Percentiles rank a stretch among this genome's conserved stretches.
phyloP scores from a whole-genome alignment of 805 yeast species.

The Kurtzmaniella cleridarum region DNA sequence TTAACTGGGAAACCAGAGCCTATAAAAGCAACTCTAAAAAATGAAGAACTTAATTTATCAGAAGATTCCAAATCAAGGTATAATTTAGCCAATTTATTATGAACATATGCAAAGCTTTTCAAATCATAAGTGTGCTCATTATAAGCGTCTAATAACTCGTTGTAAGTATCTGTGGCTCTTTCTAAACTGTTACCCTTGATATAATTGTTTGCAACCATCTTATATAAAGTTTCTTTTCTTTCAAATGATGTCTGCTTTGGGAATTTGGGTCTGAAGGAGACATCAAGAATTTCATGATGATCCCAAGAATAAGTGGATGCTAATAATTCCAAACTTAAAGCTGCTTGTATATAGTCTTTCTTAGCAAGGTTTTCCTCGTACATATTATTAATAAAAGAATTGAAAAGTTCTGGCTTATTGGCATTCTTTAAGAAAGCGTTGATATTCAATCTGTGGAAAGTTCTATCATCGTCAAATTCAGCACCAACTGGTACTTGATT shows the following conservation, averaged over 20 bases:
- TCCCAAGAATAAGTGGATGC: constrained; percentile 78
- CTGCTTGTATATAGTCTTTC: constrained; percentile 74
- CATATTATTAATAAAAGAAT: constrained; percentile 72
- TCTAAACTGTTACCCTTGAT: constrained; percentile 69
- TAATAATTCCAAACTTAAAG: constrained; percentile 68
- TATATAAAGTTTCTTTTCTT: constrained; percentile 68
- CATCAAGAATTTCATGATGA: constrained; percentile 48
- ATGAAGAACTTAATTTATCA: constrained; percentile 72
- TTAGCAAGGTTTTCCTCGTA: constrained; percentile 57
- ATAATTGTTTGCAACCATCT: constrained; percentile 65
- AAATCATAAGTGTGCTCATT: constrained; percentile 70
- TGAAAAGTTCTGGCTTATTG: constrained; percentile 72
- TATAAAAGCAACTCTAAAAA: constrained; percentile 71
- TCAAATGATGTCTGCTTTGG: constrained; percentile 80
- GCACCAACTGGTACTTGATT: constrained; percentile 72
- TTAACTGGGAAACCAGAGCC: constrained; percentile 83
- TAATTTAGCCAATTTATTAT: constrained; percentile 60
- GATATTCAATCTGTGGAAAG: constrained; percentile 71
- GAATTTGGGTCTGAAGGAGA: constrained; percentile 59
- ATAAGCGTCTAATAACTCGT: constrained; percentile 72
- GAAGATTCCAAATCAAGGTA: constrained; percentile 61
- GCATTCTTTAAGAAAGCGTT: constrained; percentile 73
- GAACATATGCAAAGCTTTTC: constrained; percentile 67
- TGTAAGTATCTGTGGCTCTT: constrained; percentile 73
- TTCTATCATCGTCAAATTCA: constrained; percentile 83